Conservation (phyloP, 345 rosid species). For the Excoecaria agallocha region DNA sequence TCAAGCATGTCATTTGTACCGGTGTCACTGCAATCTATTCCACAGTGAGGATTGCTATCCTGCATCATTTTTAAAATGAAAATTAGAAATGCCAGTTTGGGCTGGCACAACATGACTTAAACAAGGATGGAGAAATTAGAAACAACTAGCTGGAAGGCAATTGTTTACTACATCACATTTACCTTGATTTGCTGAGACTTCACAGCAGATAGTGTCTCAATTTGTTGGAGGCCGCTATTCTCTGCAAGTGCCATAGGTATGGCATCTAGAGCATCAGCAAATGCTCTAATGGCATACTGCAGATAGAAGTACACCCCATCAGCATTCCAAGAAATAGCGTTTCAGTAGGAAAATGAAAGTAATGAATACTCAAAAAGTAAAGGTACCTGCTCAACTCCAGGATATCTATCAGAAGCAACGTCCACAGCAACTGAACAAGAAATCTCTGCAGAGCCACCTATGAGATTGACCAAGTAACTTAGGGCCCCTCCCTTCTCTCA, state of each 20-base stretch:
- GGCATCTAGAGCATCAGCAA: constrained; percentile 88
- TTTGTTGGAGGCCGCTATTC: constrained; percentile 94
- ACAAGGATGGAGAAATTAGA: background rate
- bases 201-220: constrained; percentile 89
- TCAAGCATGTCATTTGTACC: constrained; percentile 96
- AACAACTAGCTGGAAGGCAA: background rate
- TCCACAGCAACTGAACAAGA: constrained; percentile 91
- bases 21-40: constrained; percentile 89
- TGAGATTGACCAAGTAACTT: constrained; percentile 8
- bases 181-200: constrained; percentile 93
- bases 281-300: constrained; percentile 94
- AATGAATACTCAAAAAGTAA: background rate
- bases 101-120: background rate
- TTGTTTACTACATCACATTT: constrained; percentile 1
- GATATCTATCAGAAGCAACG: constrained; percentile 82
- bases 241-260: constrained; percentile 97
- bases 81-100: background rate
- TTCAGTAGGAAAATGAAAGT: background rate
- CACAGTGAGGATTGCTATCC: constrained; percentile 77
- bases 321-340: background rate
- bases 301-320: background rate
- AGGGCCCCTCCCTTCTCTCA: background rate
- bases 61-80: constrained; percentile 27
- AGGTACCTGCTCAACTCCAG: constrained; percentile 92
- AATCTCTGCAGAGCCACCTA: constrained; percentile 84